Evolutionary conservation across 495 filamentous ascomycete genomes (phyloP).

Genomic region (Cairneyella variabilis): DNA sequence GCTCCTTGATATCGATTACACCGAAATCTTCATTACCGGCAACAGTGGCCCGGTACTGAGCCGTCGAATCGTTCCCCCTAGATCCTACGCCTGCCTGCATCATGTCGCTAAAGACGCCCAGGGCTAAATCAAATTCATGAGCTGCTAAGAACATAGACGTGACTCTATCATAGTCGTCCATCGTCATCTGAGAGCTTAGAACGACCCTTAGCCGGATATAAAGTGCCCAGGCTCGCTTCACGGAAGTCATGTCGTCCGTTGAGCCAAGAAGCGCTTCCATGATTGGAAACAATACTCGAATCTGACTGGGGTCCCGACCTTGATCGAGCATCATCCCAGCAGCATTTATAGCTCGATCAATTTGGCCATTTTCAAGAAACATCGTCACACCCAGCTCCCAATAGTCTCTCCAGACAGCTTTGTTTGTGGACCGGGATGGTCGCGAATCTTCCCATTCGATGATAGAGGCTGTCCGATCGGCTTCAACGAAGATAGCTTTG

Average conservation of each 20-base stretch:
- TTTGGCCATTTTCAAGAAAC: constrained; percentile 54
- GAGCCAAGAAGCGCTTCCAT: constrained; percentile 45
- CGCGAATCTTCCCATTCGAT: constrained; percentile 55
- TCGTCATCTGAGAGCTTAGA: constrained; percentile 58
- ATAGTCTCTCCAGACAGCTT: constrained; percentile 44
- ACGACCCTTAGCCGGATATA: constrained; percentile 60
- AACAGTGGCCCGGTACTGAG: constrained; percentile 37
- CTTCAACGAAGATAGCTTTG: constrained; percentile 57
- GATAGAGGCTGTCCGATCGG: constrained; percentile 55
- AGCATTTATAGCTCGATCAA: constrained; percentile 60
- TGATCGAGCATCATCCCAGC: constrained; percentile 54
- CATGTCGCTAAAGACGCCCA: constrained; percentile 79
- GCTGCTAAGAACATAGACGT: constrained; percentile 58
- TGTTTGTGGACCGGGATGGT: neutral
- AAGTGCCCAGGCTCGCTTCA: constrained; percentile 56
- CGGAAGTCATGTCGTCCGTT: constrained; percentile 30
- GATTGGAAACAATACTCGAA: constrained; percentile 63
- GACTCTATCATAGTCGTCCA: constrained; percentile 71
- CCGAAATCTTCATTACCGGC: constrained; percentile 26
- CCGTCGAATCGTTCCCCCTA: constrained; percentile 40
- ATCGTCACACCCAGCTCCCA: constrained; percentile 69
- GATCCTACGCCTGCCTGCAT: constrained; percentile 59
- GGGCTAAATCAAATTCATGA: constrained; percentile 55
- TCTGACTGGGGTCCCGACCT: constrained; percentile 39
- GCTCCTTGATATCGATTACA: constrained; percentile 36